A percentile compares a stretch with the other conserved stretches of the same genome.
Conservation (phyloP, 2,329 filamentous ascomycete genomes). For the Lachnellula arida region DNA sequence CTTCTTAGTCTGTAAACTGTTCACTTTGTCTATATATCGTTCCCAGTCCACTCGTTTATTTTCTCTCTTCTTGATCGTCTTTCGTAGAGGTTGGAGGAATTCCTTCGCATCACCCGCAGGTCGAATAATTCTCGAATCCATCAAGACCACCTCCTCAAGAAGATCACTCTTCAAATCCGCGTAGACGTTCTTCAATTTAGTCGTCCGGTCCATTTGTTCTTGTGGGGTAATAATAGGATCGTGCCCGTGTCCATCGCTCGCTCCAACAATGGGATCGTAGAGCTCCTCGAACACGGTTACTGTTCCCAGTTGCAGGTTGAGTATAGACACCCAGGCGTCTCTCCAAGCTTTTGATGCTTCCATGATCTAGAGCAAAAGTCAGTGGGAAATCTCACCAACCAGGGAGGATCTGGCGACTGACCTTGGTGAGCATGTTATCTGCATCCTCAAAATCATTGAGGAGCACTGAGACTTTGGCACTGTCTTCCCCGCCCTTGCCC, state of each 20-base stretch:
- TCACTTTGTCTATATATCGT: slow-evolving; percentile 66
- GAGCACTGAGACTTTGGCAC: slow-evolving; percentile 69
- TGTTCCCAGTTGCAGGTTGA: slow-evolving; percentile 62
- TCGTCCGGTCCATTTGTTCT: slow-evolving; percentile 58
- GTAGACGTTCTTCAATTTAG: slow-evolving; percentile 62
- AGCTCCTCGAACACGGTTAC: slow-evolving; percentile 65
- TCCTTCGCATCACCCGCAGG: slow-evolving; percentile 67
- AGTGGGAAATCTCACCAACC: neutral
- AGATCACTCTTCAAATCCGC: slow-evolving; percentile 68
- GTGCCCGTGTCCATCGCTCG: slow-evolving; percentile 52
- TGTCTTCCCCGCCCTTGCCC: slow-evolving; percentile 64
- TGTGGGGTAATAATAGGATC: slow-evolving; percentile 57
- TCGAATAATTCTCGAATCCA: slow-evolving; percentile 65
- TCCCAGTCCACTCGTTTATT: slow-evolving; percentile 80
- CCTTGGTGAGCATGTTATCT: slow-evolving; percentile 68
- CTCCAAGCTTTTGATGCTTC: slow-evolving; percentile 72
- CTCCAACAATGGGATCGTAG: slow-evolving; percentile 71
- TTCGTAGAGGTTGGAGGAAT: slow-evolving; percentile 66
- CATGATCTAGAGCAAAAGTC: slow-evolving; percentile 53
- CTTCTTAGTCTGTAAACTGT: slow-evolving; percentile 62
- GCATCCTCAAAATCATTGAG: slow-evolving; percentile 78
- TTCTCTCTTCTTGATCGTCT: slow-evolving; percentile 80
- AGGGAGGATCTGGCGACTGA: slow-evolving; percentile 35
- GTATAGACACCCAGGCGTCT: slow-evolving; percentile 71
- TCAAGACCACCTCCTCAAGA: slow-evolving; percentile 62